Conservation (phyloP, 495 filamentous ascomycete species). For the Podospora comata region DNA sequence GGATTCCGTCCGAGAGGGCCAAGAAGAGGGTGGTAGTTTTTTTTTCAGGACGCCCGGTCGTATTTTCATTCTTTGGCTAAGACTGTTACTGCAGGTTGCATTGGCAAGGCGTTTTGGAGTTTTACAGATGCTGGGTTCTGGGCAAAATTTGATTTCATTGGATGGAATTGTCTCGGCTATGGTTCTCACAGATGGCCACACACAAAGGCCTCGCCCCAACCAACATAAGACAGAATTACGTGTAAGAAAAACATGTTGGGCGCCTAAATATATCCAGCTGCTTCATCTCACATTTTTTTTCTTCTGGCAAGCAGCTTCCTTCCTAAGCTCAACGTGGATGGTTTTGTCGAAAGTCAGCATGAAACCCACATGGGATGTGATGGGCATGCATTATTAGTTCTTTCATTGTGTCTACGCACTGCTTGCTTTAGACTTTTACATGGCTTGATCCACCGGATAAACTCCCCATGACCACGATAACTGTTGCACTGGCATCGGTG, state of each 20-base stretch:
- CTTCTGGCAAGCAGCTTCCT: no score
- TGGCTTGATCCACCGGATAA: no score
- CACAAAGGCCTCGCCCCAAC: neutral
- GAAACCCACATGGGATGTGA: no score
- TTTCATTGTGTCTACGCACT: no score
- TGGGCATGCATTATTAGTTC: no score
- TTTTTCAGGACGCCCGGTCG: neutral
- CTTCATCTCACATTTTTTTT: neutral
- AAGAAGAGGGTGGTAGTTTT: constrained; percentile 39
- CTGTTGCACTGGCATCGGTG: no score
- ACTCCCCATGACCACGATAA: no score
- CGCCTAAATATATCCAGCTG: neutral
- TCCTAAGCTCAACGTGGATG: no score
- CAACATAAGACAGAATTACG: neutral
- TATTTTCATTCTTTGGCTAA: neutral
- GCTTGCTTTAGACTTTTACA: no score
- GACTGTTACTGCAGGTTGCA: constrained; percentile 7
- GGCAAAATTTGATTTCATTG: neutral
- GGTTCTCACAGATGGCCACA: neutral
- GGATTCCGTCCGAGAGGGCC: constrained; percentile 43
- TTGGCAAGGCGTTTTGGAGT: constrained; percentile 16
- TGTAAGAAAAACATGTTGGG: neutral
- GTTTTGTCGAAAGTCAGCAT: no score
- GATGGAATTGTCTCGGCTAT: neutral
- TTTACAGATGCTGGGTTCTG: neutral